Base-by-base conservation (phyloP, 768 basidiomycete genomes). In the Rhodotorula kratochvilovae region DNA sequence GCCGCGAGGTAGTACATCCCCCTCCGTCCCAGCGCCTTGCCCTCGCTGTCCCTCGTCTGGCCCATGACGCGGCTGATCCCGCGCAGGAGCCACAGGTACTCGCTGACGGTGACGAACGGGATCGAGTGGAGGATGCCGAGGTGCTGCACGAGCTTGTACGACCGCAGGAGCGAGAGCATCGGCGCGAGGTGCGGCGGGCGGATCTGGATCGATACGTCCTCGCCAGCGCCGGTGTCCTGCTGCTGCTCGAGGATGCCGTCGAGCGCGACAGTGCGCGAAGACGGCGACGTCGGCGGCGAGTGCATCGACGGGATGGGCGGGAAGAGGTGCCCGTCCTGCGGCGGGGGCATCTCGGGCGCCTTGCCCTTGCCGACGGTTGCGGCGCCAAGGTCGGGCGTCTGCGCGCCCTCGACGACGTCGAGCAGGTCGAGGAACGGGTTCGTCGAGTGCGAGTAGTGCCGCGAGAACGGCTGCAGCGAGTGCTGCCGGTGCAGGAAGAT, bases 401-500 rank as follows among this genome's bases (percentile, higher is more conserved):
- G 5, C 43, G 50, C 16, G 25, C 35, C 66, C 2, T 59, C 63
- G 50, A 80, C 78, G 68, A 95, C 87, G 56, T 92, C 88, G 35
- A 99, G 85, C 70, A 98, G 89, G 80, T 97, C 94, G 68, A 99
- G 87, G 82, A 99, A 99, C 0, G 95, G 95, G 79, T 97, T 95
- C 7, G 93, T 93, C 0, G 92, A 94, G 80, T 99, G 95, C 16
- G 93, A 96, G 81, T 98, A 99, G 80, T 99, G 95, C 60, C 96
- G 83, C 79, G 91, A 93, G 84, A 95, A 99, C 1, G 96, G 96
- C 77, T 96, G 92, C 54, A 98, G 86, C 74, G 94, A 97, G 83
- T 96, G 95, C 81, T 96, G 92, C 31, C 95, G 85, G 81, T 99
- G 95, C 86, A 99, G 90, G 83, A 99, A 99, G 76, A 99, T 92